Evolutionary conservation across 495 filamentous ascomycete genomes (phyloP).

Genomic region (Thermothielavioides terrestris): DNA sequence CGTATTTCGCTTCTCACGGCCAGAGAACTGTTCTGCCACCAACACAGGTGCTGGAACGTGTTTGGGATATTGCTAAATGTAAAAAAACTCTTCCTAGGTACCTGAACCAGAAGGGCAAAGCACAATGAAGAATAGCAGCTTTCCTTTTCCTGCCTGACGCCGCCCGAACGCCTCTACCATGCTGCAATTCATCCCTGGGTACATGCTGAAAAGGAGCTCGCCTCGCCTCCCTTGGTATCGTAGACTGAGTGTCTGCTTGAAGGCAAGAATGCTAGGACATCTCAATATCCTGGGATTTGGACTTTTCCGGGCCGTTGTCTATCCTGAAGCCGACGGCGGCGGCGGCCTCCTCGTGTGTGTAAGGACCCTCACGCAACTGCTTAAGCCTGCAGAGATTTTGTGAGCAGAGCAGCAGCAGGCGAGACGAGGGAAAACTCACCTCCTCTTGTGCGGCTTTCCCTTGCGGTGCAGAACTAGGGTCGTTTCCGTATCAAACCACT

Average conservation of each 20-base stretch:
- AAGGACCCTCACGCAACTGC: slow-evolving; percentile 68
- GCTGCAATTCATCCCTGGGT: not conserved
- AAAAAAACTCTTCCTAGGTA: too few relatives aligned
- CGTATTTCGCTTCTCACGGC: too few relatives aligned
- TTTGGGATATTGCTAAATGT: too few relatives aligned
- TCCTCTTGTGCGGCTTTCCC: slow-evolving; percentile 87
- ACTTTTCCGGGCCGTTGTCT: slow-evolving; percentile 22
- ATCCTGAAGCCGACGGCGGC: slow-evolving; percentile 56
- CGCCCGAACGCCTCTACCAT: slow-evolving; percentile 6
- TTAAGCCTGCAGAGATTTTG: slow-evolving; percentile 48
- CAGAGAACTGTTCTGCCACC: too few relatives aligned
- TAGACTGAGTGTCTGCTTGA: not conserved
- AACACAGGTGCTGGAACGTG: too few relatives aligned
- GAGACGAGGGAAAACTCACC: slow-evolving; percentile 42
- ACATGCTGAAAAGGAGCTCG: not conserved
- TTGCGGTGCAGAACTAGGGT: slow-evolving; percentile 67
- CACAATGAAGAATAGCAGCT: not conserved
- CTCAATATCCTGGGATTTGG: slow-evolving; percentile 20
- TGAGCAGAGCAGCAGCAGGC: not conserved
- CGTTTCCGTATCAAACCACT: slow-evolving; percentile 85
- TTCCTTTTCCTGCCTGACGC: slow-evolving; percentile 1
- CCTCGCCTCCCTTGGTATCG: not conserved
- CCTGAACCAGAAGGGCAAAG: not conserved
- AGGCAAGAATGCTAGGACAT: slow-evolving; percentile 13
- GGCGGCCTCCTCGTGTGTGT: slow-evolving; percentile 77